phyloP scores from a whole-genome alignment of 169 alveolate genomes.

The Eimeria tenella region DNA sequence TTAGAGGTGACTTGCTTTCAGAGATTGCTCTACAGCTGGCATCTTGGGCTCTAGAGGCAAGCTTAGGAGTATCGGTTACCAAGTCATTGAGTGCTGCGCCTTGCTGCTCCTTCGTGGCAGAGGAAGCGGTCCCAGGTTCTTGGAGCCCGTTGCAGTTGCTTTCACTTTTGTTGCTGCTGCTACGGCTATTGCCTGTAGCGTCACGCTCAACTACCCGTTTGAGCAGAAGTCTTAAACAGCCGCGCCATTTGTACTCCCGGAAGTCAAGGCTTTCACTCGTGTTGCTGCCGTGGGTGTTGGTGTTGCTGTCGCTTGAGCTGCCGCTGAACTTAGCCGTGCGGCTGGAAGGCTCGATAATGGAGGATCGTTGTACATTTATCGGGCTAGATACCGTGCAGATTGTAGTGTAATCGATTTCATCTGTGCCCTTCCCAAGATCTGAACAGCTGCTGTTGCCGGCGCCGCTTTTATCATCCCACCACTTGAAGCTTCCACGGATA shows the following conservation, averaged over 20 bases:
- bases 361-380: conserved; percentile 10
- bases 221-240: conserved; percentile 21
- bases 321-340: background rate
- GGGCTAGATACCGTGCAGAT: conserved; percentile 37
- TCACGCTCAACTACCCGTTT: conserved; percentile 25
- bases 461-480: conserved; percentile 43
- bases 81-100: background rate
- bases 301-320: conserved; percentile 16
- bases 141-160: background rate
- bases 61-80: background rate
- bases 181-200: background rate
- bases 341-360: conserved; percentile 5
- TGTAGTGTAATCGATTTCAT: conserved; percentile 51
- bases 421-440: background rate
- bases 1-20: background rate
- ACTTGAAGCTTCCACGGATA: conserved; percentile 6
- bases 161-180: conserved; percentile 33
- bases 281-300: conserved; percentile 7
- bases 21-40: background rate
- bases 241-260: conserved; percentile 53
- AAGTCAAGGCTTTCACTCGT: background rate
- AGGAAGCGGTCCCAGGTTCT: background rate
- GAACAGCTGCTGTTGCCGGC: background rate
- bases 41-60: background rate
- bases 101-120: conserved; percentile 45